Base-by-base conservation (phyloP, 306 rosid species). In the Sophora flavescens region DNA sequence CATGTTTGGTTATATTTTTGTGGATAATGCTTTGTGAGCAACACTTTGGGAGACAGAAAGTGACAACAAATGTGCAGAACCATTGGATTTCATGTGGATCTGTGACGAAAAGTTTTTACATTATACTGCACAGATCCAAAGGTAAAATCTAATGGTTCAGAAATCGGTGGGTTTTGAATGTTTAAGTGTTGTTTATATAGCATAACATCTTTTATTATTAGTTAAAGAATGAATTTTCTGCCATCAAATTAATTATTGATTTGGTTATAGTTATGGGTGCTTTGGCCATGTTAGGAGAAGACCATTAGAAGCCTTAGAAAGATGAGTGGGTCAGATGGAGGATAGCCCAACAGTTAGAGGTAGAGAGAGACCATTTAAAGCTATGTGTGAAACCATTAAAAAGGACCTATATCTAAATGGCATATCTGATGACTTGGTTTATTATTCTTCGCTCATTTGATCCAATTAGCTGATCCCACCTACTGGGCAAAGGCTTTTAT, bases 211-310 rank as follows among this genome's bases (percentile, higher is more conserved):
- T 47, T 42, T 22, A 30, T 28, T 35, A 14, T 62, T 35, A 35
- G 36, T 63, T 57, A 28, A 3, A 70, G 17, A 39, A 48, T 69
- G 65, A 51, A 63, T 56, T 69, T 56, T 74, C 44, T 79, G 5
- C 35, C 41, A 56, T 68, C 5, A 12, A 41, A 26, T 16, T 48
- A 16, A 18, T 30, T 61, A 38, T 41, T 54, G 48, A 42, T 72
- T 32, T 16, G 32, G 32, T 60, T 77, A 16, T 32, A 30, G 44
- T 68, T 39, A 30, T 48, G 11, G 39, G 39, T 35, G 6, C 0
- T 35, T 35, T 35, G 39, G 6, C 39, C 39, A 35, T 35, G 39
- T 35, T 4, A 4, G 39, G 6, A 35, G 39, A 35, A 35, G 39
- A 35, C 39, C 6, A 4, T 35, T 35, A 35, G 39, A 35, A 35